Conservation (phyloP, 345 rosid species). For the Hevea brasiliensis region DNA sequence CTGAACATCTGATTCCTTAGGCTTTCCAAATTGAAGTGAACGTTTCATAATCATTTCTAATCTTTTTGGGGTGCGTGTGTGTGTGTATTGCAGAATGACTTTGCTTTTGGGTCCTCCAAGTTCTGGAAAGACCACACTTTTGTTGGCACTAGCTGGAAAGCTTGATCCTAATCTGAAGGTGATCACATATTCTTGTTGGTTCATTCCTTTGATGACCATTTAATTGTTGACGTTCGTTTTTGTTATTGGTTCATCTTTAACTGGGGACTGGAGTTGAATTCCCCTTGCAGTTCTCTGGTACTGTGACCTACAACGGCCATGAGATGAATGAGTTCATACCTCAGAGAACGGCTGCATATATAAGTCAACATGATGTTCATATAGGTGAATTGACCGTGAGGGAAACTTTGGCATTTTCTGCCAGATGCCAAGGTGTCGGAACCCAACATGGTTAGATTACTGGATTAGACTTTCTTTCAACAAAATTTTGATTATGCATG, state of each 20-base stretch:
- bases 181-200: background rate
- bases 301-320: constrained; percentile 65
- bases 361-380: constrained; percentile 66
- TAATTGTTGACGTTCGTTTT: background rate
- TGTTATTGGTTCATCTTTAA: background rate
- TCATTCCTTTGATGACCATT: background rate
- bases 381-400: constrained; percentile 64
- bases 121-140: constrained; percentile 76
- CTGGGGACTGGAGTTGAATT: background rate
- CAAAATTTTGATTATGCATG: background rate
- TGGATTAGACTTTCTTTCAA: background rate
- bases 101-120: constrained; percentile 82
- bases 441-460: constrained; percentile 48
- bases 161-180: constrained; percentile 63
- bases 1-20: constrained; percentile 7
- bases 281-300: constrained; percentile 50
- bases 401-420: constrained; percentile 76
- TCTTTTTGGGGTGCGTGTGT: too few species aligned
- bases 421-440: constrained; percentile 62
- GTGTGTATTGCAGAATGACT: constrained; percentile 45
- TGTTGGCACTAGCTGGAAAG: constrained; percentile 79
- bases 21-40: background rate
- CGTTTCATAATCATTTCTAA: background rate
- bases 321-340: constrained; percentile 58
- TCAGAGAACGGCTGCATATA: constrained; percentile 64